Base-by-base conservation (phyloP, 2,329 filamentous ascomycete genomes). In the Diaporthe vexans region DNA sequence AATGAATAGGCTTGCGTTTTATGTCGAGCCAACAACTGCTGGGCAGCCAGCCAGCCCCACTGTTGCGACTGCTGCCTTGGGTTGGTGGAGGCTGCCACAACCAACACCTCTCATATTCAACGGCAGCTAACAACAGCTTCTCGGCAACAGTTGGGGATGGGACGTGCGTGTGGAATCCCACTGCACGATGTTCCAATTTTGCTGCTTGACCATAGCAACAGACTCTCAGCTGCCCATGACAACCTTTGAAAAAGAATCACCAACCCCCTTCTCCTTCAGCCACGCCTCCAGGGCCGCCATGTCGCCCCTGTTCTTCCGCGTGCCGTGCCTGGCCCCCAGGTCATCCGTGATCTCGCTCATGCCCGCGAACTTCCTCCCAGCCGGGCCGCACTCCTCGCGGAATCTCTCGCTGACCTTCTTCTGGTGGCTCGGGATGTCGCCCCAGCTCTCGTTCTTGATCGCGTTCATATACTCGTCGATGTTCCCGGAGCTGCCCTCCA, bases 361-460 rank as follows among this genome's bases (percentile, higher is more conserved):
- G 40, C 88, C 88, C 8, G 77, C 76, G 75, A 92, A 88, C 4
- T 85, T 86, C 26, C 88, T 81, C 40, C 74, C 67, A 17, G 68
- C 19, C 82, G 74, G 2, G 75, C 57, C 59, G 4, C 78, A 79
- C 0, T 78, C 78, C 78, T 90, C 87, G 0, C 88, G 79, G 73
- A 85, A 86, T 13, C 87, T 80, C 81, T 91, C 90, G 78, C 87
- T 90, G 51, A 91, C 89, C 77, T 91, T 91, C 77, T 91, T 91
- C 76, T 91, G 90, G 73, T 90, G 86, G 24, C 88, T 85, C 0
- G 90, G 90, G 8, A 91, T 91, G 79, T 91, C 90, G 0, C 89
- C 87, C 90, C 90, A 91, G 71, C 88, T 90, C 77, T 91, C 87
- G 8, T 89, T 91, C 81, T 91, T 91, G 81, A 91, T 91, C 73